Evolutionary conservation across 192 early-diverging fungal genomes (phyloP), one percentile per base, ranked within the genome.

Genomic region (Podila epigama): DNA sequence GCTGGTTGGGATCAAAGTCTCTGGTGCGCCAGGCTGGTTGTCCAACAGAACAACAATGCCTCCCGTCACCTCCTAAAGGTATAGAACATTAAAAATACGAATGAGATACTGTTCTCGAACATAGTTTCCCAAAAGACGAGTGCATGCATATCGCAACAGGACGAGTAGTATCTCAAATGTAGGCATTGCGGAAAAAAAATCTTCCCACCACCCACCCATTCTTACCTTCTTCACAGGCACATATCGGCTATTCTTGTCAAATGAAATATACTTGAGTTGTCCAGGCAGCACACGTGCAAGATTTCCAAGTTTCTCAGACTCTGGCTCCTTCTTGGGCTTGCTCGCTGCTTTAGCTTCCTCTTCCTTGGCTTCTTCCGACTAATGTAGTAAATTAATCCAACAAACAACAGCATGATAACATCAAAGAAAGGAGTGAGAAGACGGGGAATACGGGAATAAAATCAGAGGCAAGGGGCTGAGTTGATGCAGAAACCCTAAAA

Each of bases 11-110:
- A 98, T 90, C 41, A 99, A 66, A 20, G 93, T 92, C 75, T 93
- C 96, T n/a, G 91, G 88, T 69, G 95, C 91, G 4, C 79, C 86
- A 0, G 92, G 92, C 58, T 77, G 79, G 48, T 82, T 89, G 82
- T 98, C 95, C 66, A 83, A 70, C 79, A 99, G 81, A 51, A 99
- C 72, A n/a, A 94, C 63, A 71, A 99, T 97, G 22, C 98, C 98
- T 18, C 93, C 92, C 65, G 90, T 80, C 42, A 78, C 64, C 41
- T 81, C 81, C 83, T 89, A 44, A 2, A 27, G 18, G 13, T 8
- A 48, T 53, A 40, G 58, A 27, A 22, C 11, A 22, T 9, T 20
- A 63, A 32, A 67, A 55, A 28, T 7, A 51, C 15, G 41, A 13
- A 28, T 16, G 29, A 9, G 28, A 25, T 39, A n/a, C 39, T 48